Evolutionary conservation across 352 stramenopile species (phyloP), one percentile per base, ranked within the genome.

Genomic region (Phytophthora pini): DNA sequence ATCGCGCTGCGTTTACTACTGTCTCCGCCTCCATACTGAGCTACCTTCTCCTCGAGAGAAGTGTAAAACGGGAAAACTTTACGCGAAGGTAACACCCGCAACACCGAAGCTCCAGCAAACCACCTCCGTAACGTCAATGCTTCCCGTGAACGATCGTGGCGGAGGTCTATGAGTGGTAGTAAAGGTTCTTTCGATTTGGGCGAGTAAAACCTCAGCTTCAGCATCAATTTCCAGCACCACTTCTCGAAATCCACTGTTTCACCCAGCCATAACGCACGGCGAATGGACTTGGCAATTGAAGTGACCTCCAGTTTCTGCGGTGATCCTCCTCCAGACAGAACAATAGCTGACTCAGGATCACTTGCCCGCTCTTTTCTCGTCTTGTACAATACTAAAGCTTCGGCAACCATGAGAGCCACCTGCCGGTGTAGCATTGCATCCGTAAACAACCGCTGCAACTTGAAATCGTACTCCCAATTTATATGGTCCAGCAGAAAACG

Each of bases 381-480:
- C 39, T 89, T 87, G 63, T 92, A 89, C 2, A 92, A 65, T 4
- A 94, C 76, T 26, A 90, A 71, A 0, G 86, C 83, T 70, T 96
- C 88, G 0, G 84, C 82, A 3, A 96, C 82, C 41, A 94, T 85
- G 17, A 96, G 66, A 0, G 79, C 84, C 15, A 94, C 87, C 40
- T 91, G 86, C 2, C 84, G 86, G 58, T 96, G 88, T n/a, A 94
- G 43, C 55, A 79, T 82, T 10, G 86, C 68, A 20, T 79, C 72
- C 2, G 85, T 90, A 66, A 94, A 94, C 5, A 94, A 55, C 22
- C 64, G 68, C 26, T 80, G 67, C 10, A 67, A 43, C 61, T 90
- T 90, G n/a, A 84, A 56, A 47, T 93, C 82, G 11, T 84, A 91
- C 53, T 93, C 86, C 88, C 88, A 96, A 73, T 94, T 94, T 46